These are phyloP conservation scores for Colletotrichum cordylinicola DNA, from an alignment of 2,329 filamentous ascomycete genomes.

Conservation along the genomic window DNA sequence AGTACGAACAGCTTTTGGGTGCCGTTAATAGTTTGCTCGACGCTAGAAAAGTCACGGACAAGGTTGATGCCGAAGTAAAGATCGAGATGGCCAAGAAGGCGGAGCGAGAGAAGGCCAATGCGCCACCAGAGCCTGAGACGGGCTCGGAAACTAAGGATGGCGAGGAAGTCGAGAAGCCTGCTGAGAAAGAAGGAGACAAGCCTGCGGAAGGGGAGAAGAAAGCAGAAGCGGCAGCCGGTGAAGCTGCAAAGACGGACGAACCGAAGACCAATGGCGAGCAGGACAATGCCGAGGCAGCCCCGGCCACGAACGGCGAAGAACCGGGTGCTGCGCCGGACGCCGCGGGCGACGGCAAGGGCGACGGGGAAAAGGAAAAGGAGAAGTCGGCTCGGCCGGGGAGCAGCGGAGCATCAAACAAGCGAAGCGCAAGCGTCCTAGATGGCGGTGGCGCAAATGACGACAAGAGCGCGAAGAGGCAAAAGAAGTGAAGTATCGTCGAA, in stretches of 20 bases:
- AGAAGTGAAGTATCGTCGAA: slow-evolving; percentile 47
- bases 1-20: slow-evolving; percentile 74
- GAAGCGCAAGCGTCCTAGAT: slow-evolving; percentile 84
- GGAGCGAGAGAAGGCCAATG: slow-evolving; percentile 50
- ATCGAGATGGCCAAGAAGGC: slow-evolving; percentile 62
- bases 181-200: not conserved
- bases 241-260: slow-evolving; percentile 5
- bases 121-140: slow-evolving; percentile 6
- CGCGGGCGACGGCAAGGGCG: slow-evolving; percentile 22
- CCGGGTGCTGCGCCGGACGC: not conserved
- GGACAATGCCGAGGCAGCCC: not conserved
- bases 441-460: slow-evolving; percentile 59
- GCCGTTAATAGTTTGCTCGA: slow-evolving; percentile 75
- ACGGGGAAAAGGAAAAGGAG: slow-evolving; percentile 32
- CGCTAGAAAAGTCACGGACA: slow-evolving; percentile 75
- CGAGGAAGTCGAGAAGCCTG: not conserved
- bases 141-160: slow-evolving; percentile 6
- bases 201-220: not conserved
- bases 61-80: slow-evolving; percentile 75
- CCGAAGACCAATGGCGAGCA: slow-evolving; percentile 18
- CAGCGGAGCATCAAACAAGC: slow-evolving; percentile 64
- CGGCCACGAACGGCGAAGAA: not conserved
- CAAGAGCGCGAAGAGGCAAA: slow-evolving; percentile 62
- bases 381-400: slow-evolving; percentile 40
- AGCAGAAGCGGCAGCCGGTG: not conserved